Percentiles rank a stretch among this genome's conserved stretches.
Evolutionary conservation across 148 eudicot species (phyloP).

Genomic region (Cornus florida): DNA sequence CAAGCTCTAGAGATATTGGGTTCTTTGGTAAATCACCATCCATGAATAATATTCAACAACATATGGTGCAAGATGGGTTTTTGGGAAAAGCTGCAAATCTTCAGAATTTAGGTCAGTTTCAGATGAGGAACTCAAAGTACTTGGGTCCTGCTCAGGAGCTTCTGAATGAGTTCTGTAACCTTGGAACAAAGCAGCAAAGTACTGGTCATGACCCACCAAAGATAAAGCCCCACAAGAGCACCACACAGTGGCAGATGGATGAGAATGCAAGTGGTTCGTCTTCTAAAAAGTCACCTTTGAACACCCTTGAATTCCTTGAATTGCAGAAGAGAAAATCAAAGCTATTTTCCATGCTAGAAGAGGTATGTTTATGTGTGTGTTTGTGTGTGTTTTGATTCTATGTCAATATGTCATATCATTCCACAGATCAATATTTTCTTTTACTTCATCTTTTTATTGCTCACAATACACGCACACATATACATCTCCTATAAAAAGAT

Average conservation of each 20-base stretch:
- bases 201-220: constrained; percentile 21
- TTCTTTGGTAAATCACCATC: constrained; percentile 18
- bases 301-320: constrained; percentile 62
- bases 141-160: constrained; percentile 75
- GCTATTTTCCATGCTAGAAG: constrained; percentile 82
- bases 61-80: constrained; percentile 28
- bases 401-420: not conserved
- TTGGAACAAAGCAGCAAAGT: constrained; percentile 44
- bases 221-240: constrained; percentile 25
- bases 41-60: constrained; percentile 14
- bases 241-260: constrained; percentile 19
- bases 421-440: not conserved
- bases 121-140: constrained; percentile 68
- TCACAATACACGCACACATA: not conserved
- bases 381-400: not conserved
- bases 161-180: constrained; percentile 76
- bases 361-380: constrained; percentile 41
- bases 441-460: not conserved
- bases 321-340: constrained; percentile 78
- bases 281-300: constrained; percentile 42
- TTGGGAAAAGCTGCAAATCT: constrained; percentile 25
- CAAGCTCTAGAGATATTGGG: constrained; percentile 26
- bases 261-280: constrained; percentile 24
- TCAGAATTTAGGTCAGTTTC: constrained; percentile 23
- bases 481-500: not conserved